A percentile compares a stretch with the other conserved stretches of the same genome.
Conservation (phyloP, 495 filamentous ascomycete genomes). For the Talaromyces thailandensis region DNA sequence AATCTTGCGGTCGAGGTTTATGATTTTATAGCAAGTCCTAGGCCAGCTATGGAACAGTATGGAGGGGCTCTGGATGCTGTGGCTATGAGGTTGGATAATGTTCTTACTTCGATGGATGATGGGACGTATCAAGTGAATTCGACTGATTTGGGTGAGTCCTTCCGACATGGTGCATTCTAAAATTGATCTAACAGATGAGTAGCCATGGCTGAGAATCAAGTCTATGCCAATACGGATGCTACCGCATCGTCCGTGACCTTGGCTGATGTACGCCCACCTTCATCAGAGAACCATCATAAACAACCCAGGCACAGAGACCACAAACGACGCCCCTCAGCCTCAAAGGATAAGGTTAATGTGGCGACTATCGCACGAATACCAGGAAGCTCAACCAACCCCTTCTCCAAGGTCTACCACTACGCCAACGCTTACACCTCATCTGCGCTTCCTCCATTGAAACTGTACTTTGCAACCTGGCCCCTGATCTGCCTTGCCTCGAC, state of each 20-base stretch:
- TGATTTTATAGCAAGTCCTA: not conserved
- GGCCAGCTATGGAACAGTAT: not conserved
- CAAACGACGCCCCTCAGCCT: constrained; percentile 7
- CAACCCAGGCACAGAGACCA: constrained; percentile 15
- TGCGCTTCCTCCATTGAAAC: constrained; percentile 51
- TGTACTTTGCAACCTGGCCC: constrained; percentile 64
- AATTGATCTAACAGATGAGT: constrained; percentile 5
- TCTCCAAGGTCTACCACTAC: constrained; percentile 70
- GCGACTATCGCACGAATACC: constrained; percentile 15
- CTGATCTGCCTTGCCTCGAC: constrained; percentile 65
- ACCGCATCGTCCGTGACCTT: not conserved
- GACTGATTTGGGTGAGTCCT: constrained; percentile 42
- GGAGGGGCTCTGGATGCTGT: constrained; percentile 2
- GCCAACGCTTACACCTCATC: constrained; percentile 67
- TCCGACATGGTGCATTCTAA: not conserved
- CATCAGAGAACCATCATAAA: constrained; percentile 12
- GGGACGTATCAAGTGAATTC: constrained; percentile 57
- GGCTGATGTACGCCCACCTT: constrained; percentile 10
- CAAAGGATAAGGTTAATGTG: constrained; percentile 8
- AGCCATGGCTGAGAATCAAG: constrained; percentile 11
- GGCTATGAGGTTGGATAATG: constrained; percentile 40
- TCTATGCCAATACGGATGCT: constrained; percentile 4
- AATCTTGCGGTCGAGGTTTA: constrained; percentile 6
- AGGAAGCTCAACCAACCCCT: constrained; percentile 45
- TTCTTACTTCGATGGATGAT: constrained; percentile 61